Evolutionary conservation across 176 grass and related monocot genomes (phyloP).

Genomic region (Cymbopogon citratus): DNA sequence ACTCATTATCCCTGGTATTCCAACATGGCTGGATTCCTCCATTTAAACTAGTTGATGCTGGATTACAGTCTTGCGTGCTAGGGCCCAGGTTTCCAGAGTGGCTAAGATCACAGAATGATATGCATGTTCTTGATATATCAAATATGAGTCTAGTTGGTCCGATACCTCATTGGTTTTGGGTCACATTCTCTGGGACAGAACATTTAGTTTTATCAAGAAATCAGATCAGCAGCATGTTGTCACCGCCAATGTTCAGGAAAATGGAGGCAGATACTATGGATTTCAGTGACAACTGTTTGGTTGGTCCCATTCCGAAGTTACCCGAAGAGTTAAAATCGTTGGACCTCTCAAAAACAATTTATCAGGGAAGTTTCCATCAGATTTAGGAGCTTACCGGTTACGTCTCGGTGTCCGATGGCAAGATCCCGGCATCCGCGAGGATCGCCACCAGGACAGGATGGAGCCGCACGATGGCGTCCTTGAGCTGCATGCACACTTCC

Average conservation of each 20-base stretch:
- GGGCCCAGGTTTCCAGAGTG: conserved; percentile 28
- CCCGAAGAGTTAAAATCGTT: neutral
- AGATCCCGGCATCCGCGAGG: too few relatives aligned
- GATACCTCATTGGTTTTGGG: conserved; percentile 37
- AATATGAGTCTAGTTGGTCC: neutral
- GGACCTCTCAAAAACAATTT: conserved; percentile 4
- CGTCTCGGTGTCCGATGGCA: too few relatives aligned
- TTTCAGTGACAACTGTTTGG: neutral
- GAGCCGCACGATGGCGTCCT: too few relatives aligned
- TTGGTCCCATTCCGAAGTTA: neutral
- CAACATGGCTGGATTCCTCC: conserved; percentile 6
- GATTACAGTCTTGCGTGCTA: neutral
- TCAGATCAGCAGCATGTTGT: neutral
- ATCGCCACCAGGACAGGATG: too few relatives aligned
- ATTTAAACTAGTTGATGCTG: neutral
- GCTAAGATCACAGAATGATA: neutral
- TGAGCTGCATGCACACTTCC: too few relatives aligned
- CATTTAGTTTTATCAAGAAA: conserved; percentile 20
- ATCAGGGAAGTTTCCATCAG: neutral
- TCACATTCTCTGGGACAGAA: neutral
- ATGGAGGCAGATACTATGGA: neutral
- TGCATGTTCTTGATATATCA: neutral
- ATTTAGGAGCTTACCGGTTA: neutral
- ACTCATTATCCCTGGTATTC: neutral
- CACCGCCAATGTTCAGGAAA: neutral